Base-by-base conservation (phyloP, 2,329 filamentous ascomycete genomes). In the Colletotrichum lindemuthianum region DNA sequence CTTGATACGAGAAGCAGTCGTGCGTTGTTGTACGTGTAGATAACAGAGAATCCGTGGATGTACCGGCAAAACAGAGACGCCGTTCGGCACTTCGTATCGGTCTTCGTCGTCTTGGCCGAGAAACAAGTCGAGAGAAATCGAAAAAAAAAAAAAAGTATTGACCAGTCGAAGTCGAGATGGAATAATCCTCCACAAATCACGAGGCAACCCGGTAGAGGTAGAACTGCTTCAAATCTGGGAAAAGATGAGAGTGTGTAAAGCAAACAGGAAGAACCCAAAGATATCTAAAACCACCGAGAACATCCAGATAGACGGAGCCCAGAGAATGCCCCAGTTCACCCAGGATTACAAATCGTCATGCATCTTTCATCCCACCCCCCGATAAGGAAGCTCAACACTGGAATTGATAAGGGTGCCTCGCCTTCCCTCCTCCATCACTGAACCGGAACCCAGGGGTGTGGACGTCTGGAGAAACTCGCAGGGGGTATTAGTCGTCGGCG, bases 281-380 rank as follows among this genome's bases (percentile, higher is more conserved):
- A 56, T 15, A 39, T 36, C 53, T 32, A 15, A 12, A 24, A 16
- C n/a, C 40, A 56, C 34, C 32, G 41, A 47, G 44, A 24, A 13
- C 37, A 24, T 24, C 24, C 24, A 24, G 24, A 24, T 13, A 34
- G 45, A 32, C 33, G 45, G 33, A 11, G 10, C 8, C 9, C 16
- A 10, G 16, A 48, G 36, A 36, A 24, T 4, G 16, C 44, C 45
- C 55, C 45, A 49, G 37, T 57, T 37, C 41, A 41, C 44, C 50
- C 61, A 43, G 41, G 51, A 65, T 65, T 61, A 61, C 61, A 65
- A 65, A 65, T 65, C 61, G 58, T 61, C 61, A 61, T 61, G 45
- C 58, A 65, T 52, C 51, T 61, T 9, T 10, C 16, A 7, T 41
- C 39, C 24, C 24, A 40, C 39, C 47, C 58, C 58, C 61, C 61